These are phyloP conservation scores for Beverwykella pulmonaria DNA, from an alignment of 495 filamentous ascomycete genomes.

Conservation along the genomic window DNA sequence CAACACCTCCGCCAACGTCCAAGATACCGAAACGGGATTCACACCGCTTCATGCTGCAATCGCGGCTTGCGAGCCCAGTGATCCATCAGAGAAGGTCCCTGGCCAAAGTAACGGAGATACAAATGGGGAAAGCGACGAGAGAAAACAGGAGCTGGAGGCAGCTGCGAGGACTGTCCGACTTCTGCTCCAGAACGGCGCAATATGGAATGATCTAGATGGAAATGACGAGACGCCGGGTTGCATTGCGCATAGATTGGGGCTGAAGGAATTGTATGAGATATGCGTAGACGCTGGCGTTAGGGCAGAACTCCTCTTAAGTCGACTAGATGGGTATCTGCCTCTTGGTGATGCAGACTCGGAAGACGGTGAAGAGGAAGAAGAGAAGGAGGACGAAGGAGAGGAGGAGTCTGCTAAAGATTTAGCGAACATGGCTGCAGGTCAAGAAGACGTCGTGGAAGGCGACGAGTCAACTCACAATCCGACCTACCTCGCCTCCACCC, in stretches of 20 bases:
- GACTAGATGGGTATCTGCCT: constrained; percentile 62
- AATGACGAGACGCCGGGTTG: constrained; percentile 91
- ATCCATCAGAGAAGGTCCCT: constrained; percentile 2
- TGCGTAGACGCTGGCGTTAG: constrained; percentile 91
- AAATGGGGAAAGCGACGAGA: constrained; percentile 12
- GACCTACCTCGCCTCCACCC: constrained; percentile 73
- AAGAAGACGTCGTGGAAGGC: not conserved
- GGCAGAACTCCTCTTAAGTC: constrained; percentile 75
- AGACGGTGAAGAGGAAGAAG: constrained; percentile 53
- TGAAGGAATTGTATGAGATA: constrained; percentile 75
- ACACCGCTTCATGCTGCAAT: constrained; percentile 90
- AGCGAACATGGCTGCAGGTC: not conserved
- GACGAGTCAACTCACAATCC: constrained; percentile 52
- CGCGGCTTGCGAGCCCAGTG: constrained; percentile 68
- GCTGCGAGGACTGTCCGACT: constrained; percentile 70
- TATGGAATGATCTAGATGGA: constrained; percentile 93
- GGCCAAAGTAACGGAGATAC: constrained; percentile 33
- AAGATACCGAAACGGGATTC: constrained; percentile 82
- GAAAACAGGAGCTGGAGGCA: constrained; percentile 53
- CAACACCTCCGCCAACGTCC: constrained; percentile 68
- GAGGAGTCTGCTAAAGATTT: not conserved
- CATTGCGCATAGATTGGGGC: constrained; percentile 70
- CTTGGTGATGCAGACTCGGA: constrained; percentile 63
- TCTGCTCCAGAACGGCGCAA: constrained; percentile 82
- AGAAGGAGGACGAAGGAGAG: constrained; percentile 34